These are phyloP conservation scores for Daldinia vernicosa DNA, from an alignment of 495 filamentous ascomycete genomes.

Conservation along the genomic window DNA sequence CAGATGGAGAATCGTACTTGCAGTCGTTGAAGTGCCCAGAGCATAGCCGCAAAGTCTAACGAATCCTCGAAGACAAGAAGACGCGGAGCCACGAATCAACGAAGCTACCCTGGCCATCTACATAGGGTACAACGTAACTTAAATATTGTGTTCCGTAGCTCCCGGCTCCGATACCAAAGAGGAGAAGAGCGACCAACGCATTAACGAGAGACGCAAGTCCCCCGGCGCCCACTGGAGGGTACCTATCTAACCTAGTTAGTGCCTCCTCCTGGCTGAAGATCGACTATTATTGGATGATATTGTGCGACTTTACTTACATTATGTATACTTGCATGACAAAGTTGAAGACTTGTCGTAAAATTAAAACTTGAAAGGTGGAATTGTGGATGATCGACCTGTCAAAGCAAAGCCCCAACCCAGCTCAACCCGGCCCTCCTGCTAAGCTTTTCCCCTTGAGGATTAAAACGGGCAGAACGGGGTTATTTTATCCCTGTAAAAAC, in stretches of 20 bases:
- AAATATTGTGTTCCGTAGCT: too few species aligned
- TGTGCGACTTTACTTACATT: background rate
- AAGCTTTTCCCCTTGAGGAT: background rate
- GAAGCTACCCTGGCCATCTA: background rate
- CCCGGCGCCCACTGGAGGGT: too few species aligned
- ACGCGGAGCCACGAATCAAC: conserved; percentile 2
- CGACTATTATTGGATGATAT: background rate
- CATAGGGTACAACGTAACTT: background rate
- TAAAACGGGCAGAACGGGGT: background rate
- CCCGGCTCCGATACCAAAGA: background rate
- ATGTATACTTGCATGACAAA: background rate
- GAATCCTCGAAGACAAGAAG: background rate
- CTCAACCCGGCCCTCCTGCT: background rate
- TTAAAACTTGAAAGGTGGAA: background rate
- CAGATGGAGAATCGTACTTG: background rate
- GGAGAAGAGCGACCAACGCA: conserved; percentile 1
- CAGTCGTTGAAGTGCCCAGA: conserved; percentile 8
- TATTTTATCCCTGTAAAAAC: background rate
- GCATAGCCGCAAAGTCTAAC: conserved; percentile 41
- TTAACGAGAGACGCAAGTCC: background rate
- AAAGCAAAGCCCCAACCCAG: background rate
- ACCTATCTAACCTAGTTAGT: background rate
- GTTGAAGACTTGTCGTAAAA: background rate
- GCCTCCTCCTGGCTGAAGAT: conserved; percentile 1
- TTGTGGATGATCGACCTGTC: conserved; percentile 4